These are phyloP conservation scores for Phytophthora colocasiae DNA, from an alignment of 352 stramenopile genomes.

Conservation along the genomic window DNA sequence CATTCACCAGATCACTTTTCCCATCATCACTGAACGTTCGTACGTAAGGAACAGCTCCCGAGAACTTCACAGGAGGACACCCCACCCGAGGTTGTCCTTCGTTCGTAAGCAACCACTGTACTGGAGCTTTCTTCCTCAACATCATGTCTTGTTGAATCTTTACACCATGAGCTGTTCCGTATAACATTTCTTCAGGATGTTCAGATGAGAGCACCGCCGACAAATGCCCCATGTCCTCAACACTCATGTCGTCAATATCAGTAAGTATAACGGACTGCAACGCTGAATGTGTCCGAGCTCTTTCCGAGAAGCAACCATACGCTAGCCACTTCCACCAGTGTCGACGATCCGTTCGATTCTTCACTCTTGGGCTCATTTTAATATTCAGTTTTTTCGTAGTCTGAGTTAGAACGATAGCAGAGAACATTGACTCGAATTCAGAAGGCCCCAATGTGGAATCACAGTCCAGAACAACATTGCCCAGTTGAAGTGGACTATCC, in stretches of 20 bases:
- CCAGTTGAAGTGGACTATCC: slow-evolving; percentile 18
- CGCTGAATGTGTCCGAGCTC: slow-evolving; percentile 13
- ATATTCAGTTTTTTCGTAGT: slow-evolving; percentile 17
- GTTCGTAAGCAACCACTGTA: slow-evolving; percentile 4
- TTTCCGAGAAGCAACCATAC: slow-evolving; percentile 27
- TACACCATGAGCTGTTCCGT: slow-evolving; percentile 1
- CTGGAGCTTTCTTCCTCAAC: slow-evolving; percentile 13
- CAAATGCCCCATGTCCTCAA: slow-evolving; percentile 9
- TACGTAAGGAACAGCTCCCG: slow-evolving; percentile 8
- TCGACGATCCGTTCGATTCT: not conserved
- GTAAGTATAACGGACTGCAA: slow-evolving; percentile 13
- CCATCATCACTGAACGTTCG: slow-evolving; percentile 15
- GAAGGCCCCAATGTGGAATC: slow-evolving; percentile 2
- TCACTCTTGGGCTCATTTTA: slow-evolving; percentile 1
- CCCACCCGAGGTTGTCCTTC: not conserved
- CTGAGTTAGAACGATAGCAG: slow-evolving; percentile 19
- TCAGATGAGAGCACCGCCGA: slow-evolving; percentile 10
- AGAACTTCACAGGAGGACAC: slow-evolving; percentile 3
- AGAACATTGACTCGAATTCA: slow-evolving; percentile 18
- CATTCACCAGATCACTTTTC: slow-evolving; percentile 14
- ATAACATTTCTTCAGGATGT: slow-evolving; percentile 23
- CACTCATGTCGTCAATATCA: slow-evolving; percentile 12
- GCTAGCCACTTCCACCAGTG: slow-evolving; percentile 30
- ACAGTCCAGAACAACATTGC: slow-evolving; percentile 8
- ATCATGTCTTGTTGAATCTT: slow-evolving; percentile 2